A percentile compares a stretch with the other conserved stretches of the same genome.
phyloP scores from a whole-genome alignment of 176 grass and related monocot genomes.

The Musa schizocarpa region DNA sequence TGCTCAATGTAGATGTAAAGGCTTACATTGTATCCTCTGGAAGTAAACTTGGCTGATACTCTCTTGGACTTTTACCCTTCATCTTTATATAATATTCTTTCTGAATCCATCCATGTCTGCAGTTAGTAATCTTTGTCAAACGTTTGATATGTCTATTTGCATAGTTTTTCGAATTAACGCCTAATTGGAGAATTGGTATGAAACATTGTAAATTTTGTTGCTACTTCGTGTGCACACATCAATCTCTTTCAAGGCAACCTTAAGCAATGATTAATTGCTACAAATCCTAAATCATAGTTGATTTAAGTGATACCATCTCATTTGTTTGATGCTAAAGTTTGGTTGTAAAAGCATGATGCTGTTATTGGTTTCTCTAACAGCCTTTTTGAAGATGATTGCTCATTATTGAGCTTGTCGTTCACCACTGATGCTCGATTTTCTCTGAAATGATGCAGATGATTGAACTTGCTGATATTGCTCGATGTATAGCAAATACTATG shows the following conservation, averaged over 20 bases:
- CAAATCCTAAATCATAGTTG: too few relatives aligned
- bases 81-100: too few relatives aligned
- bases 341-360: neutral
- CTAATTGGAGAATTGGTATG: neutral
- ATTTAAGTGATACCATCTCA: too few relatives aligned
- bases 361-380: neutral
- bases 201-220: neutral
- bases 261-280: neutral
- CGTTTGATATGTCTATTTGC: neutral
- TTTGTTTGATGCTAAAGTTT: too few relatives aligned
- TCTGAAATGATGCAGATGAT: slow-evolving; percentile 50
- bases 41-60: too few relatives aligned
- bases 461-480: slow-evolving; percentile 98
- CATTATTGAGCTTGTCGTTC: neutral
- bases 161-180: neutral
- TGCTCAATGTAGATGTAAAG: neutral
- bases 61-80: too few relatives aligned
- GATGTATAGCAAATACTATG: slow-evolving; percentile 79
- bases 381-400: neutral
- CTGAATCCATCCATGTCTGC: neutral
- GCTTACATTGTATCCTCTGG: neutral
- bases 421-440: neutral
- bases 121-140: neutral
- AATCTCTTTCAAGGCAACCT: neutral
- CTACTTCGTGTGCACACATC: neutral